Conservation (phyloP, 169 alveolate species). For the Plasmodium reichenowi region DNA sequence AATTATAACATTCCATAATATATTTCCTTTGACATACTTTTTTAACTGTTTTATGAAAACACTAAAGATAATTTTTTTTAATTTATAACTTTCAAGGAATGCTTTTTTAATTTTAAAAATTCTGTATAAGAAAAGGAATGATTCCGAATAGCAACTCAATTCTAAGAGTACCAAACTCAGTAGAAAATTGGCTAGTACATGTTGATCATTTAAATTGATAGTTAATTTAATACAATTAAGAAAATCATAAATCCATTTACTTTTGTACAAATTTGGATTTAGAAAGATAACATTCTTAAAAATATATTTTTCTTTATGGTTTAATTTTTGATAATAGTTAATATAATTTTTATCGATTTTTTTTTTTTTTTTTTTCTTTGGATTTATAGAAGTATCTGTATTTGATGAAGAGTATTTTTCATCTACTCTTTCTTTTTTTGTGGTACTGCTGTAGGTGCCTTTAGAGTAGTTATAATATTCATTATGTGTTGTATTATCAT, state of each 20-base stretch:
- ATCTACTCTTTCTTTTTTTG: not conserved
- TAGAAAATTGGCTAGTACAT: conserved; percentile 54
- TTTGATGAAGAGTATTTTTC: not conserved
- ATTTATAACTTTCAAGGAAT: conserved; percentile 71
- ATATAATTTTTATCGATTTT: not conserved
- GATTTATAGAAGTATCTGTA: not conserved
- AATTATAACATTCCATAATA: conserved; percentile 41
- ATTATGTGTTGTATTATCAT: not conserved
- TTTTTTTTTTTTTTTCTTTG: not conserved
- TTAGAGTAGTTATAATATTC: not conserved
- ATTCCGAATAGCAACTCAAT: conserved; percentile 73
- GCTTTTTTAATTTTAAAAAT: conserved; percentile 64
- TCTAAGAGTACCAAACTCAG: conserved; percentile 69
- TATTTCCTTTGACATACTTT: conserved; percentile 29
- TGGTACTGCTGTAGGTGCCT: not conserved
- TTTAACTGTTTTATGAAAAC: conserved; percentile 67
- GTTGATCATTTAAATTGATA: conserved; percentile 53
- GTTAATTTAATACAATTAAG: conserved; percentile 60
- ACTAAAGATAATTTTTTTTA: conserved; percentile 53
- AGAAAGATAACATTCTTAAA: conserved; percentile 43
- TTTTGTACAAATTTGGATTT: conserved; percentile 62
- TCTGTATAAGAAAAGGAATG: conserved; percentile 54
- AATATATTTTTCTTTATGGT: conserved; percentile 29
- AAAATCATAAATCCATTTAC: conserved; percentile 69
- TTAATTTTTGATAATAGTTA: not conserved